A percentile compares a stretch with the other conserved stretches of the same genome.
These are phyloP conservation scores for Metschnikowia borealis DNA, from an alignment of 805 yeast genomes.

Conservation along the genomic window DNA sequence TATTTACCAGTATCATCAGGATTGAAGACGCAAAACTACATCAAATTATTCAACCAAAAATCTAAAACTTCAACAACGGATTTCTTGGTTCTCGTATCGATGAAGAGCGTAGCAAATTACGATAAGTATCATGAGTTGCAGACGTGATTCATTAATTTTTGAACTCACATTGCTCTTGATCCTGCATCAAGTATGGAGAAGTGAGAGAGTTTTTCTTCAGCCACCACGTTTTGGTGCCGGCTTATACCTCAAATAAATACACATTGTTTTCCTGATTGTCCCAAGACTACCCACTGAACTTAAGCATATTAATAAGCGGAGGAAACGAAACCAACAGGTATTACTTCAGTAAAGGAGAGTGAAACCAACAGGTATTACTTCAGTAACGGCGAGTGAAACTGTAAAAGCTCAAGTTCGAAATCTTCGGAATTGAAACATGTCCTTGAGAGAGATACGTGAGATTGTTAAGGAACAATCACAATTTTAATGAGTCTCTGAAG, in stretches of 20 bases:
- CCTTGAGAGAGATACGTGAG: no score
- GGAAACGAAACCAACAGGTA: conserved; percentile 21
- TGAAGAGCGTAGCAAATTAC: conserved; percentile 17
- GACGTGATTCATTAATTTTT: conserved; percentile 42
- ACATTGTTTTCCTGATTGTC: not conserved
- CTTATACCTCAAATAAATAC: not conserved
- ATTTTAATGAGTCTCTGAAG: no score
- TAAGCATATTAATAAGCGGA: conserved; percentile 45
- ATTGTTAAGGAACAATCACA: no score
- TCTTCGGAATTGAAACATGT: conserved; percentile 28
- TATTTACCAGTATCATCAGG: no score
- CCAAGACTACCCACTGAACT: conserved; percentile 41
- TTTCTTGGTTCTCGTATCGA: conserved; percentile 26
- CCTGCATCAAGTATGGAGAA: not conserved
- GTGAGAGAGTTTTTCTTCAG: not conserved
- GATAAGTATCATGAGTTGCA: conserved; percentile 40
- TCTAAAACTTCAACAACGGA: conserved; percentile 38
- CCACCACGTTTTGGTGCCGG: not conserved
- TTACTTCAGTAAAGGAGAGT: conserved; percentile 42
- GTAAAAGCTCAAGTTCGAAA: conserved; percentile 40
- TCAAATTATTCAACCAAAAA: no score
- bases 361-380: conserved; percentile 45
- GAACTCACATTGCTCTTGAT: conserved; percentile 42
- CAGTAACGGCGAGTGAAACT: conserved; percentile 42
- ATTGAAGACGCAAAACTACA: no score